These are phyloP conservation scores for Tricholoma sp. DNA, from an alignment of 768 basidiomycete genomes.

Conservation along the genomic window DNA sequence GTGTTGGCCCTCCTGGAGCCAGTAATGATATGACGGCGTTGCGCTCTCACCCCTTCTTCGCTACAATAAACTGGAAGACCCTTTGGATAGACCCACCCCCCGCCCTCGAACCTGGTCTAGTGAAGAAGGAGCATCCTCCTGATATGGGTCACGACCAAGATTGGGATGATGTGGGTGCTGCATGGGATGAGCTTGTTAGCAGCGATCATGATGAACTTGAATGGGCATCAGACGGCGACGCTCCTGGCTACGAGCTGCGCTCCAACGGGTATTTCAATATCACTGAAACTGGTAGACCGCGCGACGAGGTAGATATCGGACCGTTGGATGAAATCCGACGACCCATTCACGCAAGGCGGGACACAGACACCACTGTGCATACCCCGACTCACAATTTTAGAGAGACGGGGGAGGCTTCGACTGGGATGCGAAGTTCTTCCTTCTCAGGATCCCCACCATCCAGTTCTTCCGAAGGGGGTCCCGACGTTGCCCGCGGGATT, in stretches of 20 bases:
- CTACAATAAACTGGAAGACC: slow-evolving; percentile 49
- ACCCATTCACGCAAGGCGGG: slow-evolving; percentile 7
- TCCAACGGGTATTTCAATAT: slow-evolving; percentile 14
- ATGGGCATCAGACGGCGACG: slow-evolving; percentile 48
- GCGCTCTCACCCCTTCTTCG: slow-evolving; percentile 59
- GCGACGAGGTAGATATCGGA: slow-evolving; percentile 27
- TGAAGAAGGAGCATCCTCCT: slow-evolving; percentile 39
- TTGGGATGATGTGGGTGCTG: slow-evolving; percentile 51
- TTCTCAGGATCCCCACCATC: slow-evolving; percentile 31
- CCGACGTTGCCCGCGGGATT: slow-evolving; percentile 30
- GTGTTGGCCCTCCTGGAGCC: slow-evolving; percentile 41
- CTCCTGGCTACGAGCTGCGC: slow-evolving; percentile 13
- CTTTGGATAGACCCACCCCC: slow-evolving; percentile 67
- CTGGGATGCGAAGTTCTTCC: slow-evolving; percentile 11
- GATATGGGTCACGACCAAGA: slow-evolving; percentile 27
- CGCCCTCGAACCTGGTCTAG: slow-evolving; percentile 49
- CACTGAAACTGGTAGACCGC: background rate
- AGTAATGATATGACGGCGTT: slow-evolving; percentile 42
- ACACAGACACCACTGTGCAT: slow-evolving; percentile 1
- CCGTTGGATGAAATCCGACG: slow-evolving; percentile 34
- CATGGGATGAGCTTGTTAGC: slow-evolving; percentile 46
- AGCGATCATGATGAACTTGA: slow-evolving; percentile 36
- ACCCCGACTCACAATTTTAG: background rate
- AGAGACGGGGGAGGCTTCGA: slow-evolving; percentile 20
- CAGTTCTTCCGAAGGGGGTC: slow-evolving; percentile 38